A percentile compares a stretch with the other conserved stretches of the same genome.
Conservation (phyloP, 2,329 filamentous ascomycete genomes). For the Grosmannia huntii region DNA sequence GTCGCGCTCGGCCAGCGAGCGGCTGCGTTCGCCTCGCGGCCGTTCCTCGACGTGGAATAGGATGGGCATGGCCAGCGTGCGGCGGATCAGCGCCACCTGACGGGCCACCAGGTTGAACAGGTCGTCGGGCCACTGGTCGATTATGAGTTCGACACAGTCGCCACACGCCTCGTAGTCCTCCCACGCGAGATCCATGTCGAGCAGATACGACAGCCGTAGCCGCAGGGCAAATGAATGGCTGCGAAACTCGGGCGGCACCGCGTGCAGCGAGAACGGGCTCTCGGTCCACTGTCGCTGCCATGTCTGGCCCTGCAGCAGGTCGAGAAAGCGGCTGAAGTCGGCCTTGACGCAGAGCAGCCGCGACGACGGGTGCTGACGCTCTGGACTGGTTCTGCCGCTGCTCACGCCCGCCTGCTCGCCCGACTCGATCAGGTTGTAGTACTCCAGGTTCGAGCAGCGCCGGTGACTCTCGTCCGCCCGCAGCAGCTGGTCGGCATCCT, state of each 20-base stretch:
- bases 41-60: conserved; percentile 43
- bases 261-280: conserved; percentile 47
- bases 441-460: conserved; percentile 56
- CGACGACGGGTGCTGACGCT: conserved; percentile 30
- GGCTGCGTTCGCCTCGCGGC: conserved; percentile 27
- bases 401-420: background rate
- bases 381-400: background rate
- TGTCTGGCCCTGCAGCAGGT: conserved; percentile 40
- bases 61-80: conserved; percentile 42
- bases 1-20: conserved; percentile 24
- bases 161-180: conserved; percentile 42
- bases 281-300: conserved; percentile 39
- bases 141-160: conserved; percentile 47
- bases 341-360: conserved; percentile 45
- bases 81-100: conserved; percentile 43
- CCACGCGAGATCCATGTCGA: conserved; percentile 36
- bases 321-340: conserved; percentile 47
- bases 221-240: conserved; percentile 49
- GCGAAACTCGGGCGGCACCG: conserved; percentile 44
- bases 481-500: conserved; percentile 44
- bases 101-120: conserved; percentile 36
- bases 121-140: conserved; percentile 42
- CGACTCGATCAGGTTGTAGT: conserved; percentile 49
- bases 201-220: conserved; percentile 46
- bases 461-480: conserved; percentile 42